Conservation (phyloP, 176 grass and related monocot species). For the Oryza rufipogon region DNA sequence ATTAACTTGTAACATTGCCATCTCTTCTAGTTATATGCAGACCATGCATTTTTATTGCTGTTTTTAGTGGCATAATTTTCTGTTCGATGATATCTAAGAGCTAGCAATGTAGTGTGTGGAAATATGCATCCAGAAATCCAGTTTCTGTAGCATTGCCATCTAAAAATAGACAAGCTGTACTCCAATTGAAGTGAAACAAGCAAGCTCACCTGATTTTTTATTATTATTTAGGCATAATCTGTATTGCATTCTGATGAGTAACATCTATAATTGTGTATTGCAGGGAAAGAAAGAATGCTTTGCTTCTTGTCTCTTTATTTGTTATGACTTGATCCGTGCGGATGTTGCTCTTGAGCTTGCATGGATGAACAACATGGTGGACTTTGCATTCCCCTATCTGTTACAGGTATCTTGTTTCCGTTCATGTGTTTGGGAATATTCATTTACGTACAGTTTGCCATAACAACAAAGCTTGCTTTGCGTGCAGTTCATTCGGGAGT, state of each 20-base stretch:
- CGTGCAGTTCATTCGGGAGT: constrained; percentile 87
- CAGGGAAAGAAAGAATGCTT: constrained; percentile 99
- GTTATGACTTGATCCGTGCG: constrained; percentile 86
- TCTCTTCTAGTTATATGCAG: constrained; percentile 8
- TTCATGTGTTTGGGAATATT: neutral
- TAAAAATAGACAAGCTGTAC: constrained; percentile 20
- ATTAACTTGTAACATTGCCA: neutral
- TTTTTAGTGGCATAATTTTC: constrained; percentile 10
- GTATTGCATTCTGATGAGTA: constrained; percentile 27
- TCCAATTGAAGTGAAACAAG: neutral
- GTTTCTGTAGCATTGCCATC: neutral
- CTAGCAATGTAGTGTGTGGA: neutral
- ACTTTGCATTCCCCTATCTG: constrained; percentile 96
- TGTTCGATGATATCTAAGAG: neutral
- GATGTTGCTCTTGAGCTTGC: constrained; percentile 99
- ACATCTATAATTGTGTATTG: constrained; percentile 35
- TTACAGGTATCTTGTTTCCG: constrained; percentile 68
- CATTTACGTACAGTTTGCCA: neutral
- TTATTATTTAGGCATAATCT: constrained; percentile 8
- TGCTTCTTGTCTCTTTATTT: constrained; percentile 97
- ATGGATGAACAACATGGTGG: constrained; percentile 96
- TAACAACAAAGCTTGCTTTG: neutral
- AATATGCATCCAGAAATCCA: neutral
- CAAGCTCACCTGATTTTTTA: neutral
- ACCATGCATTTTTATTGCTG: neutral